These are phyloP conservation scores for Boletellus dicymbophilus DNA, from an alignment of 1,284 basidiomycete species.

Conservation along the genomic window DNA sequence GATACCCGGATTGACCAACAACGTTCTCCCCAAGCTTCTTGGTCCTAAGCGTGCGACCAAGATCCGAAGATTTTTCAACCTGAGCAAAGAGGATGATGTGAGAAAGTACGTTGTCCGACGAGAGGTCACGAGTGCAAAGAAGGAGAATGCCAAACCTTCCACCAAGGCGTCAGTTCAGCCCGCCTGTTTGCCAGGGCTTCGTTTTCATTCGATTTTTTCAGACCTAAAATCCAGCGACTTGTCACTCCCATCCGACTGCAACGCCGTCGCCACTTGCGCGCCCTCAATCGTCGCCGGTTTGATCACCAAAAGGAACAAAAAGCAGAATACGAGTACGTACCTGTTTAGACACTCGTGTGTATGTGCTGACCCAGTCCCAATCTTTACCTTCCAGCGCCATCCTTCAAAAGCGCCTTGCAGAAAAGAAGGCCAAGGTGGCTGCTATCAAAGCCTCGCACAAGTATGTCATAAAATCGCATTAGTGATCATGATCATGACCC, in stretches of 20 bases:
- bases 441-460: slow-evolving; percentile 79
- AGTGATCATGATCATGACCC: not conserved
- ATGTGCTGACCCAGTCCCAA: not conserved
- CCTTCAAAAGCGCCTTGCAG: slow-evolving; percentile 88
- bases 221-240: slow-evolving; percentile 88
- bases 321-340: slow-evolving; percentile 81
- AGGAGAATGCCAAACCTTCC: slow-evolving; percentile 93
- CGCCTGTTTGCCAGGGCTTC: not conserved
- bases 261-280: slow-evolving; percentile 91
- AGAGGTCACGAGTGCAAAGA: slow-evolving; percentile 90
- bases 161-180: slow-evolving; percentile 88
- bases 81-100: slow-evolving; percentile 98
- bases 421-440: slow-evolving; percentile 89
- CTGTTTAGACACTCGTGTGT: not conserved
- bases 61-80: slow-evolving; percentile 98
- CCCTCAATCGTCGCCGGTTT: slow-evolving; percentile 88
- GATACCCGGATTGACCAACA: slow-evolving; percentile 93
- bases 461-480: slow-evolving; percentile 28
- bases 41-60: slow-evolving; percentile 95
- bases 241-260: slow-evolving; percentile 96
- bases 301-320: slow-evolving; percentile 96
- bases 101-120: slow-evolving; percentile 95
- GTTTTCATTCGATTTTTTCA: slow-evolving; percentile 28
- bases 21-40: slow-evolving; percentile 91
- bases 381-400: slow-evolving; percentile 49